phyloP scores from a whole-genome alignment of 1,139 yeast genomes.

The Hyphopichia pseudoburtonii region DNA sequence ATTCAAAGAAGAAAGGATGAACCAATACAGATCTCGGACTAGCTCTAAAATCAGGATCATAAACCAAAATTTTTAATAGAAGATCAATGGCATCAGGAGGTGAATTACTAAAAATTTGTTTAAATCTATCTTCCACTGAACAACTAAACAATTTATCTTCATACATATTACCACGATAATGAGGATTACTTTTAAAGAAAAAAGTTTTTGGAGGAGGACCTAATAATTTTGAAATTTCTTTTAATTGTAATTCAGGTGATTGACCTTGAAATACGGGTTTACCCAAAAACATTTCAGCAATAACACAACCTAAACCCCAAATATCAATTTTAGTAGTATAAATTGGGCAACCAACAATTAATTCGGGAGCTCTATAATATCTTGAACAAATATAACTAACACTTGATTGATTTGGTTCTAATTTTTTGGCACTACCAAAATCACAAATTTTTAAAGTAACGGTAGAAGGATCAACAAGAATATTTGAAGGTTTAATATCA shows the following conservation, averaged over 20 bases:
- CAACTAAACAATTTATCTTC: slow-evolving; percentile 68
- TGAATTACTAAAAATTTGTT: slow-evolving; percentile 67
- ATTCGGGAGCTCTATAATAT: slow-evolving; percentile 81
- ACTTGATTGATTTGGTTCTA: slow-evolving; percentile 71
- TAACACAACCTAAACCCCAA: slow-evolving; percentile 85
- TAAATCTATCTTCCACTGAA: slow-evolving; percentile 59
- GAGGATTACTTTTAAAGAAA: slow-evolving; percentile 71
- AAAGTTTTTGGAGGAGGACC: slow-evolving; percentile 79
- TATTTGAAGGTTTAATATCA: slow-evolving; percentile 80
- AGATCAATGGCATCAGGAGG: slow-evolving; percentile 72
- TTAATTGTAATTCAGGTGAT: slow-evolving; percentile 69
- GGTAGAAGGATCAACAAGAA: slow-evolving; percentile 66
- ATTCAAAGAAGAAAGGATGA: slow-evolving; percentile 70
- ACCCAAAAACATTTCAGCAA: slow-evolving; percentile 82
- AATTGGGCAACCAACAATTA: slow-evolving; percentile 72
- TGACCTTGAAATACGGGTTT: slow-evolving; percentile 82
- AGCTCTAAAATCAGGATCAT: slow-evolving; percentile 69
- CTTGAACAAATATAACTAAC: slow-evolving; percentile 80
- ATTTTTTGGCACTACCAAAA: slow-evolving; percentile 77
- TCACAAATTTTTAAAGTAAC: slow-evolving; percentile 75
- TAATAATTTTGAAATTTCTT: slow-evolving; percentile 72
- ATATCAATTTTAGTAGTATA: slow-evolving; percentile 79
- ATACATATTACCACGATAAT: slow-evolving; percentile 72
- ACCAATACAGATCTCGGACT: slow-evolving; percentile 67
- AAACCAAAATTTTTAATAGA: slow-evolving; percentile 65